phyloP scores from a whole-genome alignment of 2,329 filamentous ascomycete species.

The Arthrobotrys sphaeroides region DNA sequence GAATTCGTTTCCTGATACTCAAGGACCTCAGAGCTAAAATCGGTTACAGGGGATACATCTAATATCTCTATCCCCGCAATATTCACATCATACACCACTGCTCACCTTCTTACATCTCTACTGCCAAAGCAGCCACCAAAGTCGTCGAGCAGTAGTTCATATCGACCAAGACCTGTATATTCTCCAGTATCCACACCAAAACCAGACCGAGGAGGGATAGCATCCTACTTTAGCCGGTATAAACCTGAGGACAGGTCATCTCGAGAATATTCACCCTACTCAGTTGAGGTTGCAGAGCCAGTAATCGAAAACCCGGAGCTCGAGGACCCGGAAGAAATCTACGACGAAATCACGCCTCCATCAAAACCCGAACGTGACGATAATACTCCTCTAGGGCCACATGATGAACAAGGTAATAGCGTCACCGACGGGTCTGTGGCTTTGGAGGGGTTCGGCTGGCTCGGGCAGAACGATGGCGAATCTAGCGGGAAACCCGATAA shows the following conservation, averaged over 20 bases:
- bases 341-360: not conserved
- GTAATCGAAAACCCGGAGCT: not conserved
- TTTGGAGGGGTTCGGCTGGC: slow-evolving; percentile 51
- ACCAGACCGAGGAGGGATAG: not conserved
- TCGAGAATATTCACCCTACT: slow-evolving; percentile 5
- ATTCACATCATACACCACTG: slow-evolving; percentile 94
- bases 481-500: slow-evolving; percentile 18
- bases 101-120: slow-evolving; percentile 87
- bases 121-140: slow-evolving; percentile 56
- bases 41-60: slow-evolving; percentile 78
- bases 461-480: slow-evolving; percentile 27
- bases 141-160: slow-evolving; percentile 15
- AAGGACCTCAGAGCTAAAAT: not conserved
- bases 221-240: slow-evolving; percentile 28
- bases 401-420: slow-evolving; percentile 52
- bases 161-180: slow-evolving; percentile 16
- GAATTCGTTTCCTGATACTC: not conserved
- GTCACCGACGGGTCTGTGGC: slow-evolving; percentile 48
- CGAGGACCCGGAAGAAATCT: slow-evolving; percentile 19
- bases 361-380: slow-evolving; percentile 2
- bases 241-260: not conserved
- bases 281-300: not conserved
- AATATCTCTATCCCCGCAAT: slow-evolving; percentile 93
- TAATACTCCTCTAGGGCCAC: slow-evolving; percentile 36
- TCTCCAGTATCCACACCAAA: slow-evolving; percentile 17